phyloP scores from a whole-genome alignment of 2,329 filamentous ascomycete genomes.

The Aspergillus pseudotamarii region DNA sequence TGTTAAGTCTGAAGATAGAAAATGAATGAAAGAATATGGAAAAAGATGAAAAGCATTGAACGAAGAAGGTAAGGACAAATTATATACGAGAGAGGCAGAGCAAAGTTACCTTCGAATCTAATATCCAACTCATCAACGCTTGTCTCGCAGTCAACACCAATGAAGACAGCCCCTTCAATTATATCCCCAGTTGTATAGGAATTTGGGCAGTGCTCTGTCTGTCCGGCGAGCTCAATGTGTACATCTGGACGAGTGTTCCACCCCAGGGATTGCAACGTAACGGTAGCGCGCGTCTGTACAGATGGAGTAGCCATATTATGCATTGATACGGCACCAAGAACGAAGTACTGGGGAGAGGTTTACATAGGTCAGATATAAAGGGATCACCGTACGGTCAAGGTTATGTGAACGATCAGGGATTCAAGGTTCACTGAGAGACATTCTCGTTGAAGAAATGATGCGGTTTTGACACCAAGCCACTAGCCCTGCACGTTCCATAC shows the following conservation, averaged over 20 bases:
- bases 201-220: constrained; percentile 32
- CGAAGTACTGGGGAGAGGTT: neutral
- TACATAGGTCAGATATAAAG: neutral
- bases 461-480: neutral
- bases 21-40: too few relatives aligned
- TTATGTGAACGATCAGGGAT: neutral
- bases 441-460: neutral
- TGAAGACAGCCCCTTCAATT: neutral
- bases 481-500: too few relatives aligned
- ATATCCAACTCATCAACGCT: neutral
- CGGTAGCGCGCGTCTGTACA: neutral
- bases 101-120: neutral
- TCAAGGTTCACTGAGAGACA: neutral
- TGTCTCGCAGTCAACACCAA: neutral
- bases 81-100: neutral
- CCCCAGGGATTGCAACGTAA: neutral
- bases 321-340: neutral
- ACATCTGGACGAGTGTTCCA: neutral
- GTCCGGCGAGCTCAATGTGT: neutral
- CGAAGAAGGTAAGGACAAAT: neutral
- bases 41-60: neutral
- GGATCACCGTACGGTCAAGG: neutral
- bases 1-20: too few relatives aligned
- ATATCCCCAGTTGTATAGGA: neutral
- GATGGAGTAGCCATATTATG: too few relatives aligned